These are phyloP conservation scores for Aspergillus niger DNA, from an alignment of 2,329 filamentous ascomycete species.

Conservation along the genomic window DNA sequence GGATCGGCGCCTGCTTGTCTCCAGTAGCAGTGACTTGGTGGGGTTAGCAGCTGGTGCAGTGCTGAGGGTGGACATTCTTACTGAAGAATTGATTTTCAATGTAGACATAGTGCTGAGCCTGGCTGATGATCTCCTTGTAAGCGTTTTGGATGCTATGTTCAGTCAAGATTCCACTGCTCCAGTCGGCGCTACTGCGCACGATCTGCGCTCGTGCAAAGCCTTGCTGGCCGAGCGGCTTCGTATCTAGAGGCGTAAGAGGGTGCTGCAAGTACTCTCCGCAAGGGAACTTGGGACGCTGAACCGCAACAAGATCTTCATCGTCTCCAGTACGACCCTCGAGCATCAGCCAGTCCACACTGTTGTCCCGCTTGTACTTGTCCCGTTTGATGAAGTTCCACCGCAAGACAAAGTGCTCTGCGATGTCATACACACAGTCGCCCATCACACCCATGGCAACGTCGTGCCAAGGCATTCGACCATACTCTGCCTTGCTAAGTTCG, in stretches of 20 bases:
- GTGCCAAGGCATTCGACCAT: conserved; percentile 97
- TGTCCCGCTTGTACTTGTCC: conserved; percentile 94
- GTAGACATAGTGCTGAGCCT: conserved; percentile 90
- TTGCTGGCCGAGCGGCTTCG: conserved; percentile 63
- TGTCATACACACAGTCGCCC: conserved; percentile 87
- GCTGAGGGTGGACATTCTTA: conserved; percentile 27
- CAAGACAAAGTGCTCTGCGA: conserved; percentile 91
- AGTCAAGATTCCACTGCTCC: conserved; percentile 85
- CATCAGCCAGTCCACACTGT: conserved; percentile 79
- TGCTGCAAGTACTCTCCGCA: conserved; percentile 86
- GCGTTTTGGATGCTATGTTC: conserved; percentile 86
- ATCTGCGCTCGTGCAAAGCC: conserved; percentile 81
- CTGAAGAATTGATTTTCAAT: conserved; percentile 99
- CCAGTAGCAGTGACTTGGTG: conserved; percentile 75
- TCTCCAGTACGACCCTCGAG: conserved; percentile 74
- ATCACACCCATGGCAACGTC: conserved; percentile 92
- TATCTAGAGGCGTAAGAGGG: conserved; percentile 68
- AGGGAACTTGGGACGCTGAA: conserved; percentile 85
- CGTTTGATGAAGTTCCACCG: conserved; percentile 97
- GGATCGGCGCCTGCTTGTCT: conserved; percentile 79
- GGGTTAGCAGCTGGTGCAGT: conserved; percentile 24
- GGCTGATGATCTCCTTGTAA: conserved; percentile 80
- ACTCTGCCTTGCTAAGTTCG: conserved; percentile 86
- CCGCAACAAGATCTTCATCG: conserved; percentile 81
- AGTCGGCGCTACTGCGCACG: conserved; percentile 87